Base-by-base conservation (phyloP, 2,329 filamentous ascomycete genomes). In the Atkinsonella hypoxylon region DNA sequence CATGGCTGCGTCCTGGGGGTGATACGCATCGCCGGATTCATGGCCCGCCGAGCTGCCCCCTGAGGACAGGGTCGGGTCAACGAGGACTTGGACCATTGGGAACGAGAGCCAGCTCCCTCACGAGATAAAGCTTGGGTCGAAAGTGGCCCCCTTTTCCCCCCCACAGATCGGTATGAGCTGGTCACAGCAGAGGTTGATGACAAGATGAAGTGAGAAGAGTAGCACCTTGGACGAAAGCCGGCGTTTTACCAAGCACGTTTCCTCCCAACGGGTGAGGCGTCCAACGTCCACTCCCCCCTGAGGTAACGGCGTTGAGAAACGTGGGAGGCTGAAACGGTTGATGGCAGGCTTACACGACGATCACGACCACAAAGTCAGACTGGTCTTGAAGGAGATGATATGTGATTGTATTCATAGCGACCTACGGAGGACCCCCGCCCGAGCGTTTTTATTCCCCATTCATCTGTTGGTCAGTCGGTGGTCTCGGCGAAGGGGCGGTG, bases 11-110 rank as follows among this genome's bases (percentile, higher is more conserved):
- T 56, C 58, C 22, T 53, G 49, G 43, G 48, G 17, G 53, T 52
- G 43, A 55, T 56, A 53, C 12, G 41, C 51, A 36, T 64, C 57
- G 22, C 52, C 49, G 18, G 53, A 49, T 43, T 64, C 62, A 18
- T 59, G 54, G 42, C 53, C 53, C 9, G 57, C 53, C 36, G 54
- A 58, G 47, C 58, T 58, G 36, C 53, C 51, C 11, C 12, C 51
- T 15, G 39, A 22, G 38, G 63, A 61, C 47, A 62, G 57, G 44
- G 62, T 46, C 34, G 59, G 59, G 53, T 62, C 58, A 48, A 57
- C 55, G 15, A 66, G 56, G 36, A 66, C 44, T 54, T 65, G 64
- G 52, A 67, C 64, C 64, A 67, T 67, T 42, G 45, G 60, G 53
- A 39, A 41, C 49, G 39, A 34, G 30, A 17, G 18, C 38, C 15